Evolutionary conservation across 345 rosid genomes (phyloP).

Genomic region (Aegle marmelos): DNA sequence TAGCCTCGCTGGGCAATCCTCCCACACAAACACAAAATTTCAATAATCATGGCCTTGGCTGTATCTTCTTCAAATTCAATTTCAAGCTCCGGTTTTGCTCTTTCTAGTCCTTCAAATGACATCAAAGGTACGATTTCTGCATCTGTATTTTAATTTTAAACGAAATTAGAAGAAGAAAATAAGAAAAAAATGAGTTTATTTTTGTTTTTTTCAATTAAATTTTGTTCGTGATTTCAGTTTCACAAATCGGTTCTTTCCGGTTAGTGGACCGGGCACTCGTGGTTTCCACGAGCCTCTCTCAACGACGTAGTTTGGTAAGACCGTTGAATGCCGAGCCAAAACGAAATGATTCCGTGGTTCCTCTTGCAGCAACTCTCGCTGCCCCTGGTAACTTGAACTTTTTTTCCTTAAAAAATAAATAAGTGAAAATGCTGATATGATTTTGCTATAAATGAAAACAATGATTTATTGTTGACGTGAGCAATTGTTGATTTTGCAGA

Average conservation of each 20-base stretch:
- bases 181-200: not conserved
- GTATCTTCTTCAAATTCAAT: conserved; percentile 36
- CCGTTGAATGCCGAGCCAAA: conserved; percentile 62
- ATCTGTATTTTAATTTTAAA: not conserved
- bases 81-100: conserved; percentile 34
- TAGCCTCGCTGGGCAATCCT: not conserved
- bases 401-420: not conserved
- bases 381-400: conserved; percentile 55
- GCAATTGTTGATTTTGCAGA: conserved; percentile 32
- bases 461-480: not conserved
- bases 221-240: conserved; percentile 33
- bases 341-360: conserved; percentile 42
- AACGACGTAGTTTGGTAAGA: conserved; percentile 39
- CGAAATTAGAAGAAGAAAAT: no score
- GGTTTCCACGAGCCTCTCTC: conserved; percentile 33
- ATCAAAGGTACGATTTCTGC: conserved; percentile 34
- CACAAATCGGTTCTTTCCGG: conserved; percentile 54
- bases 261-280: conserved; percentile 36
- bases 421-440: not conserved
- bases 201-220: not conserved
- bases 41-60: conserved; percentile 39
- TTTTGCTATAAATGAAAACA: not conserved
- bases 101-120: conserved; percentile 32
- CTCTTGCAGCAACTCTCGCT: conserved; percentile 49
- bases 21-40: not conserved